These are phyloP conservation scores for Xylariomycetidae sp. DNA, from an alignment of 2,329 filamentous ascomycete genomes.

Conservation along the genomic window DNA sequence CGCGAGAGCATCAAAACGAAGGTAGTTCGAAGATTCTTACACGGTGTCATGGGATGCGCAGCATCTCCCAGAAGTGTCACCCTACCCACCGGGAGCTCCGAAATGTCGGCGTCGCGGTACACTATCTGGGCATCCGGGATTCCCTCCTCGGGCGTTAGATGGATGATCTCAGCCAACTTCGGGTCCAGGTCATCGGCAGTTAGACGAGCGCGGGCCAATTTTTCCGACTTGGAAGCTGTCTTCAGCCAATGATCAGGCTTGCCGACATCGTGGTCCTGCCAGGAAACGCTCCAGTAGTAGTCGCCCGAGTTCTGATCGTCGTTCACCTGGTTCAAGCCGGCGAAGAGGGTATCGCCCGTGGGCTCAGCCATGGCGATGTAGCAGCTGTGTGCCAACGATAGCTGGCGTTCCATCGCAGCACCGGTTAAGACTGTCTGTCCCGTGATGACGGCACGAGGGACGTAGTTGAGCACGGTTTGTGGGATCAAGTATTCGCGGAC, in stretches of 20 bases:
- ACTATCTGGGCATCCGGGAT: constrained; percentile 8
- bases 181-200: constrained; percentile 10
- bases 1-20: neutral
- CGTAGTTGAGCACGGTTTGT: constrained; percentile 11
- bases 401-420: constrained; percentile 19
- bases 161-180: constrained; percentile 14
- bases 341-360: constrained; percentile 12
- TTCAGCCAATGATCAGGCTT: constrained; percentile 83
- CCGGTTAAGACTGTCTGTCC: constrained; percentile 19
- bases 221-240: constrained; percentile 39
- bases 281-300: constrained; percentile 19
- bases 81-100: constrained; percentile 7
- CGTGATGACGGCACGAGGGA: constrained; percentile 14
- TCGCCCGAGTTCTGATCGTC: constrained; percentile 14
- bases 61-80: constrained; percentile 16
- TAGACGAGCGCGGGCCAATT: constrained; percentile 37
- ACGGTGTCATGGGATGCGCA: constrained; percentile 16
- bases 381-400: constrained; percentile 20
- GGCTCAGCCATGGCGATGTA: constrained; percentile 8
- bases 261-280: constrained; percentile 56
- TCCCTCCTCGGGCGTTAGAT: constrained; percentile 6
- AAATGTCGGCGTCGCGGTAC: constrained; percentile 10
- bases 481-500: constrained; percentile 18
- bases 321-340: constrained; percentile 15
- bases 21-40: constrained; percentile 5